Percentiles rank a stretch among this genome's conserved stretches.
Conservation (phyloP, 257 asterid genomes). For the Nicotiana sylvestris region DNA sequence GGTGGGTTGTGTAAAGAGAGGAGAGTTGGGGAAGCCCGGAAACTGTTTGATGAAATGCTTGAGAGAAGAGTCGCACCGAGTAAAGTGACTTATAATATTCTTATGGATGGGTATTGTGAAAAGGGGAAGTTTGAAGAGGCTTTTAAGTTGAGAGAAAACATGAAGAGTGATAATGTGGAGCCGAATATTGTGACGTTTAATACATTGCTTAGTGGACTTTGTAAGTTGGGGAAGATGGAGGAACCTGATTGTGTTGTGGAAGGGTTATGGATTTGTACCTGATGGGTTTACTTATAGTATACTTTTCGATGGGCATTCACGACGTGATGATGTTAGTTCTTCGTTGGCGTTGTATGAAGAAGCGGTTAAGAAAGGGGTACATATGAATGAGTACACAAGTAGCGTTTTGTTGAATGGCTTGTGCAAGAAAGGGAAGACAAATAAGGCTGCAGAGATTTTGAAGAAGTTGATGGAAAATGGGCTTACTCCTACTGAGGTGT, state of each 20-base stretch:
- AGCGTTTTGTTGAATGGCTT: constrained; percentile 55
- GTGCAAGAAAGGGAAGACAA: constrained; percentile 58
- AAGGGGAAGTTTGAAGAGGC: constrained; percentile 56
- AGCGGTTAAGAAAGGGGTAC: constrained; percentile 42
- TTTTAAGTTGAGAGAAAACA: constrained; percentile 44
- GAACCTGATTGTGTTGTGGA: constrained; percentile 44
- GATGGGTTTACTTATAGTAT: constrained; percentile 64
- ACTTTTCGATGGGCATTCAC: constrained; percentile 60
- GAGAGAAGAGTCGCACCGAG: constrained; percentile 41
- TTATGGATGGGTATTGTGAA: constrained; percentile 77
- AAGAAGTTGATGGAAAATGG: constrained; percentile 44
- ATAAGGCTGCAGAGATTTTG: constrained; percentile 50
- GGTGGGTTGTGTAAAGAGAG: constrained; percentile 72
- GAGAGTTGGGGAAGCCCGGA: constrained; percentile 56
- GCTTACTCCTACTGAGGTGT: constrained; percentile 49
- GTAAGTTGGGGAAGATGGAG: constrained; percentile 62
- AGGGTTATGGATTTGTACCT: constrained; percentile 45
- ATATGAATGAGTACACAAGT: constrained; percentile 41
- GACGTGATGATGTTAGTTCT: constrained; percentile 49
- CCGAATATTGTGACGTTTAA: constrained; percentile 62
- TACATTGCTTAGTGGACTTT: constrained; percentile 63
- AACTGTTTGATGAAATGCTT: constrained; percentile 74
- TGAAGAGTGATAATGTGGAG: constrained; percentile 49
- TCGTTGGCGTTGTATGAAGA: constrained; percentile 52
- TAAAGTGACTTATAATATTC: constrained; percentile 59